Evolutionary conservation across 1,284 basidiomycete genomes (phyloP), one percentile per base, ranked within the genome.

Genomic region (Fomitopsis schrenkii): DNA sequence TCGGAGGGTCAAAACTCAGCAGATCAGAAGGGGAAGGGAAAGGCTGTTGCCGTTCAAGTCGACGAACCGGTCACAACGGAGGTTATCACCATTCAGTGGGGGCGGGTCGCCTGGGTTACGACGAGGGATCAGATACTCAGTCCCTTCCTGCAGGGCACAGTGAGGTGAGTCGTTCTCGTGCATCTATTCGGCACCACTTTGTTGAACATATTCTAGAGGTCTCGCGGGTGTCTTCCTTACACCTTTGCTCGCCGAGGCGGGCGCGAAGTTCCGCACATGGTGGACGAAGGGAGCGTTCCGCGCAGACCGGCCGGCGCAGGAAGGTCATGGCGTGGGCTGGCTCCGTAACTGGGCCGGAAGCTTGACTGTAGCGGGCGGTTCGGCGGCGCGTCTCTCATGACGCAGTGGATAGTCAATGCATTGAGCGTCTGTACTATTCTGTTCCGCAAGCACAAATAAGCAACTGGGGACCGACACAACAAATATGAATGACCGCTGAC

Each of bases 131-230:
- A 91, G 68, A 75, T 91, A 48, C 72, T 91, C 63, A 83, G 82
- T 64, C 89, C 89, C 2, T 70, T 91, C 17, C 55, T 87, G 36
- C 89, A 91, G 69, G 90, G 89, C n/a, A 77, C 81, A n/a, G 67
- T 88, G 28, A 89, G 88, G 89, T 89, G 64, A 61, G 79, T 71
- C 10, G 19, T 38, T 42, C 33, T 10, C 42, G 46, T 42, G 41
- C 26, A 30, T 46, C 35, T 35, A 41, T 15, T 26, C 44, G 12
- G 42, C 53, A 19, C 8, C 57, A 36, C 33, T 14, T 22, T 19
- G 19, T 8, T 30, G 19, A 46, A 41, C 9, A 26, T 26, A 17
- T 3, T 48, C n/a, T 53, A 74, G 72, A 71, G 71, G 71, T 5
- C 62, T 71, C 9, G 66, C 66, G 30, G 59, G 68, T 26, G 63